A percentile compares a stretch with the other conserved stretches of the same genome.
These are phyloP conservation scores for Letharia columbiana DNA, from an alignment of 495 filamentous ascomycete genomes.

Conservation along the genomic window DNA sequence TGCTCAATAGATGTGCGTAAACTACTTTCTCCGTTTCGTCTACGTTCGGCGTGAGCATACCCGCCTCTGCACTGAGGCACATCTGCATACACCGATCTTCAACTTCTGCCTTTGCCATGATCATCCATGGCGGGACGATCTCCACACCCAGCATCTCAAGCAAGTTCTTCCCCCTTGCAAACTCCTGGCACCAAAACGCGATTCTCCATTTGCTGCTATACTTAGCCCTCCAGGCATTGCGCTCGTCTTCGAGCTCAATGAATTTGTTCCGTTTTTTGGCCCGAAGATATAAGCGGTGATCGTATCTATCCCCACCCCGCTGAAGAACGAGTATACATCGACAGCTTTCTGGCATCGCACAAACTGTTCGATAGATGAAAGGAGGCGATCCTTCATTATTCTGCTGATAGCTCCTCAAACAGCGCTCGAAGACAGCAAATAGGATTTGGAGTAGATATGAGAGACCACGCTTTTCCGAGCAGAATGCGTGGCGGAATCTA, in stretches of 20 bases:
- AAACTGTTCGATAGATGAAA: constrained; percentile 41
- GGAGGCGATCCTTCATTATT: constrained; percentile 48
- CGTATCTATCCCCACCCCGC: constrained; percentile 46
- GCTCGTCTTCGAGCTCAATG: constrained; percentile 37
- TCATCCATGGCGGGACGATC: neutral
- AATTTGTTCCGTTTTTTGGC: constrained; percentile 41
- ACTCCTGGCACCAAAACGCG: too few species aligned
- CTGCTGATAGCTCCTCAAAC: constrained; percentile 39
- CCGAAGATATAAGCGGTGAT: constrained; percentile 48
- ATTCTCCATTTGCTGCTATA: too few species aligned
- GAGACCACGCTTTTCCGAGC: too few species aligned
- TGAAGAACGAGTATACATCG: constrained; percentile 42
- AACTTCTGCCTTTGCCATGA: neutral
- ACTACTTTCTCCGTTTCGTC: neutral
- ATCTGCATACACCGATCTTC: neutral
- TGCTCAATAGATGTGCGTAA: neutral
- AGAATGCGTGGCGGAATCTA: too few species aligned
- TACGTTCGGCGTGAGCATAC: neutral
- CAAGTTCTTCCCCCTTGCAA: neutral
- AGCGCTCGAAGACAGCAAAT: constrained; percentile 46
- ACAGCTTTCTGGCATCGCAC: constrained; percentile 27
- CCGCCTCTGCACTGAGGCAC: neutral
- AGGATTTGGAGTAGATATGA: constrained; percentile 66
- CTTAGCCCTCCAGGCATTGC: neutral
- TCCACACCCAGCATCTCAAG: neutral